Evolutionary conservation across 257 asterid genomes (phyloP), one percentile per base, ranked within the genome.

Genomic region (Avicennia marina): DNA sequence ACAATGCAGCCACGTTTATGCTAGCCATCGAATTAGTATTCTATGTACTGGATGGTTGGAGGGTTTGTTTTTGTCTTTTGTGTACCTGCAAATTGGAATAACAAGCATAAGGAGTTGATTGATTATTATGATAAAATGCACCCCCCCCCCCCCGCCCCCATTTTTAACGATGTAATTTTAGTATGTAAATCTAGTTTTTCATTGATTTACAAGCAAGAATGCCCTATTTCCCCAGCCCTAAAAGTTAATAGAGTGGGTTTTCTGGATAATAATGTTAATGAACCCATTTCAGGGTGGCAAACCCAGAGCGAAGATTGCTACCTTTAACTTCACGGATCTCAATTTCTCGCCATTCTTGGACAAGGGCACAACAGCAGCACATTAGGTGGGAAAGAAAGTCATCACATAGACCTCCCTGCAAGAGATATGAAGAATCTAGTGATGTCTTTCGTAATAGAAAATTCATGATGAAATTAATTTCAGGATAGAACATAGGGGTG

Each of bases 281-380:
- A 48, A 18, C 25, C 22, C 11, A 45, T 19, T 19, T 57, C 6
- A 26, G 11, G 40, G 26, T 27, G 2, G 24, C 12, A 21, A 15
- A 1, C 12, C 1, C 7, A 17, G 17, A 41, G 11, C n/a, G 25
- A 8, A 40, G 56, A 20, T 24, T 53, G 66, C 38, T 79, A 89
- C 96, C 90, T 66, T 72, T 74, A 53, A 36, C 56, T 68, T 80
- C 81, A 17, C 81, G 91, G 60, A 81, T 65, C 75, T 86, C 83
- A 51, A 89, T 81, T 80, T 89, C 97, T 32, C 94, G 81, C 73
- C 75, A 78, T 73, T 89, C 97, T 79, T 89, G 97, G 62, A 89
- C 91, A 48, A 89, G 95, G 68, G 97, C 91, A 66, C 97, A 89
- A 71, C 97, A 86, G 79, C 95, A 89, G 62, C 97, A 89, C 94